Conservation (phyloP, 371 early-diverging fungal genomes). For the Mortierella sp. region DNA sequence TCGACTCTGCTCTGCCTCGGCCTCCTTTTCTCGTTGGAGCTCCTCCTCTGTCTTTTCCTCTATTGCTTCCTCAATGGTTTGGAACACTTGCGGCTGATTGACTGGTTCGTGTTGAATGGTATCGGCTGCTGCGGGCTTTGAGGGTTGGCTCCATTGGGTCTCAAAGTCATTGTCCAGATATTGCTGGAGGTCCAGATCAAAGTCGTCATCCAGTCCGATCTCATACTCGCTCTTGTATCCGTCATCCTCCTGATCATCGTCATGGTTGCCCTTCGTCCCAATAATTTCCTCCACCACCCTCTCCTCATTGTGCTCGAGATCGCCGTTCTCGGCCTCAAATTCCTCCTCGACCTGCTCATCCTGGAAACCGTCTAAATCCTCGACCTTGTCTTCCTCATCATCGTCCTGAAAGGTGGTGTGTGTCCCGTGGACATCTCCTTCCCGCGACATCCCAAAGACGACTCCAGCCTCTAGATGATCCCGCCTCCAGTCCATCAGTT, state of each 20-base stretch:
- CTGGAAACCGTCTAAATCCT: conserved; percentile 18
- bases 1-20: conserved; percentile 23
- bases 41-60: conserved; percentile 41
- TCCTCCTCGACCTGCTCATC: conserved; percentile 23
- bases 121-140: not conserved
- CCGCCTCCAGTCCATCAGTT: conserved; percentile 37
- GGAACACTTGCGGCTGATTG: not conserved
- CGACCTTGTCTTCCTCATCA: conserved; percentile 17
- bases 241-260: not conserved
- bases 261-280: not conserved
- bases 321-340: not conserved
- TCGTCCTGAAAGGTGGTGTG: conserved; percentile 7
- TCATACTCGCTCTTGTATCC: conserved; percentile 1
- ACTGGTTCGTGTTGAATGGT: not conserved
- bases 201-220: conserved; percentile 12
- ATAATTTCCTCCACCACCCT: not conserved
- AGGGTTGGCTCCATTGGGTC: not conserved
- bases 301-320: not conserved
- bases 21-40: conserved; percentile 33
- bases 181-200: conserved; percentile 33
- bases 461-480: conserved; percentile 39
- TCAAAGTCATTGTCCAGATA: conserved; percentile 22
- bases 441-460: conserved; percentile 34
- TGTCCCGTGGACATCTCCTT: not conserved
- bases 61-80: not conserved